Evolutionary conservation across 768 basidiomycete species (phyloP), one percentile per base, ranked within the genome.

Genomic region (Cubamyces sp.): DNA sequence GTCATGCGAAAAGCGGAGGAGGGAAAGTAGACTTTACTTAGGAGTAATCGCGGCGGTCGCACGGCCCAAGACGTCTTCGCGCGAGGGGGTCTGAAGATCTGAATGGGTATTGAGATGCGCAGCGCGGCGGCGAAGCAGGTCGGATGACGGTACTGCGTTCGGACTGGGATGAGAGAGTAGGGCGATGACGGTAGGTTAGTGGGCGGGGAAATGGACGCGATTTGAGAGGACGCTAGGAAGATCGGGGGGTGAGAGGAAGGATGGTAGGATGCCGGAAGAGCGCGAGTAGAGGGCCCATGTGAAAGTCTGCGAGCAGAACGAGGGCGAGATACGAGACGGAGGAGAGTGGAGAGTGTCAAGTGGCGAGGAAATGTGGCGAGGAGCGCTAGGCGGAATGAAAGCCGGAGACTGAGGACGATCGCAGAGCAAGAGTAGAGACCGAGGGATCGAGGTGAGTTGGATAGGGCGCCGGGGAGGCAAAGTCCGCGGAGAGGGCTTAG

Each of bases 31-130:
- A 21, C 39, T 50, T 23, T 48, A 18, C 15, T 58, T 58, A 51
- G 57, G 57, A 58, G 57, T 58, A 51, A 58, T 19, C 41, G 41
- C 57, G 57, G 57, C 19, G 48, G 48, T 49, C 25, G 48, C 25
- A 49, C 48, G 25, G 56, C 11, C 37, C 15, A 40, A 21, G 3
- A 7, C 5, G 26, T 9, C 18, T 23, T 16, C 3, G 37, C 9
- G 18, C 15, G 56, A 28, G 23, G 39, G 34, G n/a, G n/a, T 34
- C 28, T 30, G 3, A 34, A 7, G 40, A 14, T 23, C 28, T 28
- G 42, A 18, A 6, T 30, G 43, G n/a, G 14, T 3, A 15, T 23
- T 16, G 48, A 26, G 48, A n/a, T 16, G 2, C 3, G 47, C 47
- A 15, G 47, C 25, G 47, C 2, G 18, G 42, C 23, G 23, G 23